A percentile compares a stretch with the other conserved stretches of the same genome.
Evolutionary conservation across 176 grass and related monocot species (phyloP).

Genomic region (Cocos nucifera): DNA sequence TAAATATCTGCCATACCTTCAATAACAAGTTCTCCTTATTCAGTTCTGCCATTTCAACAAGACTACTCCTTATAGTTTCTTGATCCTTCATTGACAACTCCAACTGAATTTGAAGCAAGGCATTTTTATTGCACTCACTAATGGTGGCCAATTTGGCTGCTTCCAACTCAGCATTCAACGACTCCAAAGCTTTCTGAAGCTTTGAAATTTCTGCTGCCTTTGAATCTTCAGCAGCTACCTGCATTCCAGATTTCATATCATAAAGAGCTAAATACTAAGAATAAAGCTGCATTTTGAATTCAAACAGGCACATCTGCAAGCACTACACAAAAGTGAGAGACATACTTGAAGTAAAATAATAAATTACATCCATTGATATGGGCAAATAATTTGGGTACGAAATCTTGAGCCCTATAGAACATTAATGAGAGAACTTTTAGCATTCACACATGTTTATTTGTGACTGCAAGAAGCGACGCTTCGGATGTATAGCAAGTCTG

Average conservation of each 20-base stretch:
- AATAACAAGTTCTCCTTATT: slow-evolving; percentile 65
- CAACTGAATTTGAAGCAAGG: slow-evolving; percentile 48
- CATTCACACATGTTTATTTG: too few relatives aligned
- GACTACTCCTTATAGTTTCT: slow-evolving; percentile 38
- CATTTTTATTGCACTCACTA: slow-evolving; percentile 55
- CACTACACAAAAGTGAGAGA: too few relatives aligned
- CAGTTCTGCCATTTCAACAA: slow-evolving; percentile 42
- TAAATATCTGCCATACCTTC: slow-evolving; percentile 38
- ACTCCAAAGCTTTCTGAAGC: slow-evolving; percentile 65
- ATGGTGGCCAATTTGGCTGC: slow-evolving; percentile 40
- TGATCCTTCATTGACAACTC: slow-evolving; percentile 52
- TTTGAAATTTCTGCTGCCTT: slow-evolving; percentile 63
- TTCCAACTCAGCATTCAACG: slow-evolving; percentile 40
- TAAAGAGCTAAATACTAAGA: neutral
- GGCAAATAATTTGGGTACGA: too few relatives aligned
- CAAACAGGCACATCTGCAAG: too few relatives aligned
- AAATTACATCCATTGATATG: too few relatives aligned
- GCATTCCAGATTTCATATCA: slow-evolving; percentile 6
- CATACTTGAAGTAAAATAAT: too few relatives aligned
- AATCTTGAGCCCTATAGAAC: too few relatives aligned
- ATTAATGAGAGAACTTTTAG: too few relatives aligned
- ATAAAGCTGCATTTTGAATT: too few relatives aligned
- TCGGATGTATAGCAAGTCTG: too few relatives aligned
- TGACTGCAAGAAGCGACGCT: too few relatives aligned
- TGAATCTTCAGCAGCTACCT: slow-evolving; percentile 71